Conservation (phyloP, 2,329 filamentous ascomycete genomes). For the Coniosporium tulheliwenetii region DNA sequence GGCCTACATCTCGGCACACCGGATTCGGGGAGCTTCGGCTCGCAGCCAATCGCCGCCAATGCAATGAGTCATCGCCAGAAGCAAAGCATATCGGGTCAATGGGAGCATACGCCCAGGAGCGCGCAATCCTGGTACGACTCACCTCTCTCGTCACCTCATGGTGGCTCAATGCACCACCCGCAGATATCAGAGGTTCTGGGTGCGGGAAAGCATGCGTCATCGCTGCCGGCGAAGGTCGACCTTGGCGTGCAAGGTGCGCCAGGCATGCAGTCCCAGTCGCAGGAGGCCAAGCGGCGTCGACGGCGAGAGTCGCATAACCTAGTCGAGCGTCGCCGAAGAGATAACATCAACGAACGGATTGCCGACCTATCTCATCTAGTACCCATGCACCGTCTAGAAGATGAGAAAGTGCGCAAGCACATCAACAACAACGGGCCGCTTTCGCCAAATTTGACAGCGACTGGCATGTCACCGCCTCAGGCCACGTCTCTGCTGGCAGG, state of each 20-base stretch:
- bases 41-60: constrained; percentile 62
- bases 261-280: constrained; percentile 48
- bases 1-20: constrained; percentile 55
- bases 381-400: constrained; percentile 79
- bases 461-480: constrained; percentile 52
- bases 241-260: constrained; percentile 30
- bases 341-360: constrained; percentile 98
- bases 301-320: constrained; percentile 91
- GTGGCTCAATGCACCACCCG: constrained; percentile 48
- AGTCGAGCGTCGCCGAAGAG: constrained; percentile 82
- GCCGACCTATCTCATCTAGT: constrained; percentile 92
- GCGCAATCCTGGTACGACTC: constrained; percentile 78
- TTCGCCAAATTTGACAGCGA: constrained; percentile 62
- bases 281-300: constrained; percentile 85
- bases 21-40: constrained; percentile 56
- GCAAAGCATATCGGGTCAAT: constrained; percentile 75
- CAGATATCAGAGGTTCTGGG: constrained; percentile 83
- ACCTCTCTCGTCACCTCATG: constrained; percentile 70
- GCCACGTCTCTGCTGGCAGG: constrained; percentile 82
- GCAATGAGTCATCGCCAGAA: constrained; percentile 49
- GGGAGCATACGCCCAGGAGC: constrained; percentile 76
- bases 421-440: constrained; percentile 83
- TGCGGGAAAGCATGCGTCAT: constrained; percentile 58
- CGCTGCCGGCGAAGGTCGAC: constrained; percentile 75
- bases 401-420: constrained; percentile 93